A percentile compares a stretch with the other conserved stretches of the same genome.
Evolutionary conservation across 2,329 filamentous ascomycete genomes (phyloP).

Genomic region (Volutella citrinella): DNA sequence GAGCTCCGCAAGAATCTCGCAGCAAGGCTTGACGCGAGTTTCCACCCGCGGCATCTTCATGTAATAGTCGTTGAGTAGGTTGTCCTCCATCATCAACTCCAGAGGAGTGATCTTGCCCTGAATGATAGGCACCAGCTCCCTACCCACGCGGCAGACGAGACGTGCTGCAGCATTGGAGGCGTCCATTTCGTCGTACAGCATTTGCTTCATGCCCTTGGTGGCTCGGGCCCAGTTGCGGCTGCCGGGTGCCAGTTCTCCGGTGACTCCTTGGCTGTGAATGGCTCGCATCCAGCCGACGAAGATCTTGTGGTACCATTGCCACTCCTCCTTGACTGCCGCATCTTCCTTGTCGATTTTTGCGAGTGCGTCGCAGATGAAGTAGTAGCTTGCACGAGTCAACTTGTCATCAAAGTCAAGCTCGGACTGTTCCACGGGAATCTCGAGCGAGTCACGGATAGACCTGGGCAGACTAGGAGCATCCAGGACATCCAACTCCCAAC

Average conservation of each 20-base stretch:
- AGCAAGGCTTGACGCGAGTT: not conserved
- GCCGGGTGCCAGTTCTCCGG: not conserved
- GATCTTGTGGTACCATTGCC: not conserved
- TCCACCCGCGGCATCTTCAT: not conserved
- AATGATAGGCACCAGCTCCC: constrained; percentile 28
- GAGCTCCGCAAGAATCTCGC: not conserved
- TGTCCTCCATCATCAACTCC: constrained; percentile 30
- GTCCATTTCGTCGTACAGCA: not conserved
- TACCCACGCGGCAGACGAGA: constrained; percentile 5
- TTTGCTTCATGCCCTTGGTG: not conserved
- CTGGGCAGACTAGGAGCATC: not conserved
- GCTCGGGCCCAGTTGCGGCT: not conserved
- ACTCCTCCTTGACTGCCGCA: not conserved
- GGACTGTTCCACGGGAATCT: not conserved
- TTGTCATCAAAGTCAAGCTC: not conserved
- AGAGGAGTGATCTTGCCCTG: constrained; percentile 29
- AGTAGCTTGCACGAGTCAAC: not conserved
- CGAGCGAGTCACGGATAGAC: not conserved
- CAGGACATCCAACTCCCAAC: not conserved
- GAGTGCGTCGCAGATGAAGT: not conserved
- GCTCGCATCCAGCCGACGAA: not conserved
- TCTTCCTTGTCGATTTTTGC: not conserved
- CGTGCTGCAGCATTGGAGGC: not conserved
- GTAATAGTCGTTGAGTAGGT: constrained; percentile 25
- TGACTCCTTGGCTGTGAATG: not conserved